Conservation (phyloP, 208 protist genomes). For the Plasmodiophora brassicae region DNA sequence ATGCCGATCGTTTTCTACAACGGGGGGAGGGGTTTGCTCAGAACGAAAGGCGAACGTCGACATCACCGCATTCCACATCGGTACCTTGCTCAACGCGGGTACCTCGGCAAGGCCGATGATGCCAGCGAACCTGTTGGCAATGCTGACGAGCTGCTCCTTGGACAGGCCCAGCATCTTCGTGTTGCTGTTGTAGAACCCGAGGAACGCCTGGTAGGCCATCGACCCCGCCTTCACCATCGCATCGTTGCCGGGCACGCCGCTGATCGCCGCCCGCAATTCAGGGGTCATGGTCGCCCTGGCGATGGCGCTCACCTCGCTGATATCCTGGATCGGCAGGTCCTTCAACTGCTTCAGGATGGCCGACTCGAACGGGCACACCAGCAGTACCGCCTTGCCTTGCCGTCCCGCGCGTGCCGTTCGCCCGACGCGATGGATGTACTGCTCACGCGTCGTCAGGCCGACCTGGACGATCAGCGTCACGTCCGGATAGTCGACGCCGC, state of each 20-base stretch:
- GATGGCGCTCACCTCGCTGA: not conserved
- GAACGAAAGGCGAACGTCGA: not conserved
- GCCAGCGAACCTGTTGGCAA: not conserved
- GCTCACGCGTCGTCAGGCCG: constrained; percentile 43
- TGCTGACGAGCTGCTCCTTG: not conserved
- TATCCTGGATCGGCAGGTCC: constrained; percentile 3
- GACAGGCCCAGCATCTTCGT: not conserved
- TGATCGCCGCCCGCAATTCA: not conserved
- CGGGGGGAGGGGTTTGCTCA: constrained; percentile 47
- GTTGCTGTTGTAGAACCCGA: constrained; percentile 33
- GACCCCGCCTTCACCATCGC: not conserved
- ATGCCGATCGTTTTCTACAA: constrained; percentile 40
- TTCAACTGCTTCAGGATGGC: not conserved
- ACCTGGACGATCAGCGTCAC: constrained; percentile 62
- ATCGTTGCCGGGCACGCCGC: not conserved
- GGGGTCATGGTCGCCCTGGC: not conserved
- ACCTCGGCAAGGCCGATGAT: not conserved
- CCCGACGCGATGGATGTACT: constrained; percentile 65
- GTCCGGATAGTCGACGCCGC: constrained; percentile 66
- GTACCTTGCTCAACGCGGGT: not conserved
- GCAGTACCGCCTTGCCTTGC: constrained; percentile 33
- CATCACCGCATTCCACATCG: not conserved
- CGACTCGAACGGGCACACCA: not conserved
- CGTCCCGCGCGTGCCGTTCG: constrained; percentile 56
- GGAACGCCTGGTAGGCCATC: not conserved